phyloP scores from a whole-genome alignment of 2,329 filamentous ascomycete species.

The Fusarium beomiforme region DNA sequence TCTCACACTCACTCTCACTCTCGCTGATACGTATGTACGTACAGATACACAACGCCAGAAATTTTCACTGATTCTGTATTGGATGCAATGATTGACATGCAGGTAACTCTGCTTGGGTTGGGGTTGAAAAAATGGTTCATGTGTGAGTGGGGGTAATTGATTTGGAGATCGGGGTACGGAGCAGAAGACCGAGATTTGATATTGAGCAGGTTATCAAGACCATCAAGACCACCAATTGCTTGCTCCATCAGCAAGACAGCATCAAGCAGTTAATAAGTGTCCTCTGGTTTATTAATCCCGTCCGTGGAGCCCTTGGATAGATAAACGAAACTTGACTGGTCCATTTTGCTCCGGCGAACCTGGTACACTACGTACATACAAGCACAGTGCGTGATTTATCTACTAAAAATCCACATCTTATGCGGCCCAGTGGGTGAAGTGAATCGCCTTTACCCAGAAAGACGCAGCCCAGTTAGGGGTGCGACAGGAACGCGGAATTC shows the following conservation, averaged over 20 bases:
- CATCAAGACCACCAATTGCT: neutral
- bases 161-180: constrained; percentile 2
- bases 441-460: constrained; percentile 23
- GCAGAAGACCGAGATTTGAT: neutral
- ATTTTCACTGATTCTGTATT: constrained; percentile 21
- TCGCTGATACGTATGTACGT: neutral
- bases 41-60: constrained; percentile 17
- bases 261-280: neutral
- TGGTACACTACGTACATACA: constrained; percentile 6
- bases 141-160: constrained; percentile 16
- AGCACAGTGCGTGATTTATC: constrained; percentile 33
- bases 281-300: constrained; percentile 1
- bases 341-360: constrained; percentile 8
- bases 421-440: constrained; percentile 32
- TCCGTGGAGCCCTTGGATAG: neutral
- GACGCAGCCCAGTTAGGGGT: neutral
- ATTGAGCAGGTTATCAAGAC: neutral
- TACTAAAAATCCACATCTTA: constrained; percentile 28
- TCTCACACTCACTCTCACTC: neutral
- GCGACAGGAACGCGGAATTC: neutral
- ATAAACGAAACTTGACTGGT: constrained; percentile 11
- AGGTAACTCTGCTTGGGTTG: constrained; percentile 11
- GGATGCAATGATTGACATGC: constrained; percentile 19
- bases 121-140: constrained; percentile 17
- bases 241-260: neutral